phyloP scores from a whole-genome alignment of 2,329 filamentous ascomycete genomes.

The Calonectria honghensis region DNA sequence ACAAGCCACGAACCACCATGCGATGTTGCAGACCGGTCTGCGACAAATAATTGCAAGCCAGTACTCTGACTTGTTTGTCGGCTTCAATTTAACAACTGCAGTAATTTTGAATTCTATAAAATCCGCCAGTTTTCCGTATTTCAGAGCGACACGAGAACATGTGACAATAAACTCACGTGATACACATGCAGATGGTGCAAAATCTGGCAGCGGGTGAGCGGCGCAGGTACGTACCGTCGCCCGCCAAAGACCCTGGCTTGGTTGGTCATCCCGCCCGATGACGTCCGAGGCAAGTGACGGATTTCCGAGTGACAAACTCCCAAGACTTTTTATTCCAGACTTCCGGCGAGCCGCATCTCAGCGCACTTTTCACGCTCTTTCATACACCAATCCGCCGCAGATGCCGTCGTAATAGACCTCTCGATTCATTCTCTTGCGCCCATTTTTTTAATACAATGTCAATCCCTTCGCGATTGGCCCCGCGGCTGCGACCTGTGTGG shows the following conservation, averaged over 20 bases:
- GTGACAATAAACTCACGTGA: slow-evolving; percentile 43
- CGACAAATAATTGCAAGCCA: slow-evolving; percentile 1
- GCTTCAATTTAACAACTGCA: background rate
- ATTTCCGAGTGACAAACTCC: slow-evolving; percentile 53
- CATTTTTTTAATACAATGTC: slow-evolving; percentile 54
- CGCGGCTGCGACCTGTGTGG: slow-evolving; percentile 57
- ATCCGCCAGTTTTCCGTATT: background rate
- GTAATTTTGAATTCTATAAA: background rate
- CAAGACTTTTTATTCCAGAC: slow-evolving; percentile 44
- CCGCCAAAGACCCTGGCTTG: slow-evolving; percentile 1
- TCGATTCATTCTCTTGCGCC: background rate
- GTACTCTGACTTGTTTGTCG: background rate
- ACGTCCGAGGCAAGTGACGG: slow-evolving; percentile 58
- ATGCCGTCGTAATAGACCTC: slow-evolving; percentile 24
- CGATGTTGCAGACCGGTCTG: background rate
- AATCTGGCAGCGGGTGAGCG: background rate
- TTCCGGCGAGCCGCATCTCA: slow-evolving; percentile 39
- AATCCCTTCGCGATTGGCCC: slow-evolving; percentile 55
- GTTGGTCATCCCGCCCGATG: slow-evolving; percentile 53
- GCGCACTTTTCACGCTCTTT: background rate
- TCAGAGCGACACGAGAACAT: slow-evolving; percentile 34
- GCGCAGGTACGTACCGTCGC: slow-evolving; percentile 21
- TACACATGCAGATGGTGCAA: background rate
- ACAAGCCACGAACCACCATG: slow-evolving; percentile 14
- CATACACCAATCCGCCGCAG: background rate